phyloP scores from a whole-genome alignment of 2,329 filamentous ascomycete species.

The Blumeria graminis region DNA sequence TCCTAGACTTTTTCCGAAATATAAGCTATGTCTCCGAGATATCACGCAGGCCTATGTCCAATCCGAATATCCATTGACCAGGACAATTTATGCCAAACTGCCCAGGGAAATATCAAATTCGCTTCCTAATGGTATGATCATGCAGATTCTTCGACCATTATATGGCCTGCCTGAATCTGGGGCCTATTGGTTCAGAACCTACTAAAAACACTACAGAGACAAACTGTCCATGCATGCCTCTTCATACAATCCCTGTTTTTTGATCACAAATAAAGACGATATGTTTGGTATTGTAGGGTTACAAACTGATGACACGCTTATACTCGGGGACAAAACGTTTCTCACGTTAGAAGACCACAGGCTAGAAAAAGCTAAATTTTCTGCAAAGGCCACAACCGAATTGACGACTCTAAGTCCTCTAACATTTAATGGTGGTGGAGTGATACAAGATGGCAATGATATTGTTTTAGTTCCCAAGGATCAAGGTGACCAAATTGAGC shows the following conservation, averaged over 20 bases:
- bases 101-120: not conserved
- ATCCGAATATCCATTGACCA: conserved; percentile 2
- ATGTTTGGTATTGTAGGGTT: not conserved
- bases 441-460: not conserved
- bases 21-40: conserved; percentile 2
- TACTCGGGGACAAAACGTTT: not conserved
- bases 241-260: conserved; percentile 1
- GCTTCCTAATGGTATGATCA: not conserved
- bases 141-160: conserved; percentile 3
- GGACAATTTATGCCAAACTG: conserved; percentile 2
- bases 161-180: conserved; percentile 4
- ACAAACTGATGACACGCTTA: not conserved
- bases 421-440: not conserved
- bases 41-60: conserved; percentile 4
- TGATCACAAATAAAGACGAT: not conserved
- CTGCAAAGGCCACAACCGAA: not conserved
- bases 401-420: not conserved
- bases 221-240: not conserved
- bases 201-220: not conserved
- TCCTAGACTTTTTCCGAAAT: not conserved
- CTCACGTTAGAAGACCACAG: not conserved
- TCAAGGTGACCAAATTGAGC: not conserved
- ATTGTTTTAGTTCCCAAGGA: not conserved
- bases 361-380: not conserved
- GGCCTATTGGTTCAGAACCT: conserved; percentile 4